Conservation (phyloP, 1,284 basidiomycete genomes). For the Schizophyllum commune region DNA sequence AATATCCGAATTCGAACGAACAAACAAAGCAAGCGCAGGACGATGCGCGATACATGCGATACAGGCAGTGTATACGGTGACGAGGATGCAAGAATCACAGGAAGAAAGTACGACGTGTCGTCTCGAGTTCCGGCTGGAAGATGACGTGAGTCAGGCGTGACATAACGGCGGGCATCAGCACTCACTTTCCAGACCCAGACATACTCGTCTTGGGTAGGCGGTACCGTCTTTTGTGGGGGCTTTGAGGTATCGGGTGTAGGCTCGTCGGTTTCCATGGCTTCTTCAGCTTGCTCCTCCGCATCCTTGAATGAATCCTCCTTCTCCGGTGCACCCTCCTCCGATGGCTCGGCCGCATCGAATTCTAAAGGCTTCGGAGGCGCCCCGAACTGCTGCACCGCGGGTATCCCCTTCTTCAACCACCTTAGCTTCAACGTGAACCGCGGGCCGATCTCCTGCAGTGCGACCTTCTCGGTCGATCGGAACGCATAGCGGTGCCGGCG, state of each 20-base stretch:
- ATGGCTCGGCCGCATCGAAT: constrained; percentile 46
- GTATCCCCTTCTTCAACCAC: constrained; percentile 85
- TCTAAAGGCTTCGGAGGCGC: constrained; percentile 49
- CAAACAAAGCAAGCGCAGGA: too few relatives aligned
- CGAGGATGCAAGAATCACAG: constrained; percentile 32
- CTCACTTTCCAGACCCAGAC: constrained; percentile 78
- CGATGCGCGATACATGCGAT: background rate
- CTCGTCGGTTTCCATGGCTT: constrained; percentile 10
- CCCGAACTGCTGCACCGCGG: constrained; percentile 65
- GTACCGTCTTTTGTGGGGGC: constrained; percentile 23
- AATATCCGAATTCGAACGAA: too few relatives aligned
- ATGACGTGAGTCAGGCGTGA: constrained; percentile 9
- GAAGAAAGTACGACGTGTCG: constrained; percentile 74
- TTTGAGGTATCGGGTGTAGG: constrained; percentile 7
- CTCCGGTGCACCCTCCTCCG: constrained; percentile 15
- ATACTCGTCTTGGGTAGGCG: constrained; percentile 62
- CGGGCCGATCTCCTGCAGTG: constrained; percentile 96
- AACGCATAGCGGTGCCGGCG: constrained; percentile 94
- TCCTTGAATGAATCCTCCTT: constrained; percentile 10
- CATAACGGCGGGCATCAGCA: constrained; percentile 9
- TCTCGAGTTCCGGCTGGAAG: constrained; percentile 67
- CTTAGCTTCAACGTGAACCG: constrained; percentile 93
- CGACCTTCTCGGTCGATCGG: constrained; percentile 84
- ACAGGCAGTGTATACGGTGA: background rate
- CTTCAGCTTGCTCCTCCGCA: constrained; percentile 7